phyloP scores from a whole-genome alignment of 2,329 filamentous ascomycete genomes.

The Nothopassalora personata region DNA sequence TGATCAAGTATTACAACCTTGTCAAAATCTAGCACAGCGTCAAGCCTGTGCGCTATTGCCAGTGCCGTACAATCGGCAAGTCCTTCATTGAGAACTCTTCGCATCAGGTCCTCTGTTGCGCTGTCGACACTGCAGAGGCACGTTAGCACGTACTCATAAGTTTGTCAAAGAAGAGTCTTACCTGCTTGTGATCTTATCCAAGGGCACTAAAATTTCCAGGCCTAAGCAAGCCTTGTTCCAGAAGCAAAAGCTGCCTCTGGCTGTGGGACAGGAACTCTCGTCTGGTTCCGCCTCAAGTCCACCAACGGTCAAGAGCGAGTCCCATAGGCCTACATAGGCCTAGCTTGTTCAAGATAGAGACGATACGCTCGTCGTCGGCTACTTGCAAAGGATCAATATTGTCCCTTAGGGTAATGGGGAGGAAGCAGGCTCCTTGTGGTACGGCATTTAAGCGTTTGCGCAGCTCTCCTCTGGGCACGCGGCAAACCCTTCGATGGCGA shows the following conservation, averaged over 20 bases:
- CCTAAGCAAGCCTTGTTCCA: constrained; percentile 54
- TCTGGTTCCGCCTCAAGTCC: constrained; percentile 27
- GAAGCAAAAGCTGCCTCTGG: constrained; percentile 58
- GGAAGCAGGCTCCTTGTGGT: constrained; percentile 51
- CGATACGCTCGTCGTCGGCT: constrained; percentile 14
- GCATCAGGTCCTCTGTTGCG: background rate
- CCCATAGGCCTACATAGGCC: constrained; percentile 14
- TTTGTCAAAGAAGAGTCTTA: background rate
- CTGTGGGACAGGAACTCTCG: background rate
- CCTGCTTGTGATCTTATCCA: background rate
- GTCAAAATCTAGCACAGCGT: background rate
- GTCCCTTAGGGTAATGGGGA: constrained; percentile 22
- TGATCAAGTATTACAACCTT: background rate
- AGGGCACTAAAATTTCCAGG: background rate
- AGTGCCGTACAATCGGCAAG: background rate
- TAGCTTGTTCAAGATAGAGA: constrained; percentile 13
- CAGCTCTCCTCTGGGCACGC: constrained; percentile 36
- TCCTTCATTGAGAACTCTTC: background rate
- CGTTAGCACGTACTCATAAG: background rate
- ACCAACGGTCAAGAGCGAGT: constrained; percentile 6
- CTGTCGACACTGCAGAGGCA: background rate
- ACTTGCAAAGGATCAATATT: constrained; percentile 22
- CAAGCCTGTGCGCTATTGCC: background rate
- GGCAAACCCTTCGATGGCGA: constrained; percentile 44
- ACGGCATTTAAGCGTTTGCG: constrained; percentile 49